Percentiles rank a stretch among this genome's conserved stretches.
Evolutionary conservation across 2,329 filamentous ascomycete genomes (phyloP).

Genomic region (Didymella glomerata): DNA sequence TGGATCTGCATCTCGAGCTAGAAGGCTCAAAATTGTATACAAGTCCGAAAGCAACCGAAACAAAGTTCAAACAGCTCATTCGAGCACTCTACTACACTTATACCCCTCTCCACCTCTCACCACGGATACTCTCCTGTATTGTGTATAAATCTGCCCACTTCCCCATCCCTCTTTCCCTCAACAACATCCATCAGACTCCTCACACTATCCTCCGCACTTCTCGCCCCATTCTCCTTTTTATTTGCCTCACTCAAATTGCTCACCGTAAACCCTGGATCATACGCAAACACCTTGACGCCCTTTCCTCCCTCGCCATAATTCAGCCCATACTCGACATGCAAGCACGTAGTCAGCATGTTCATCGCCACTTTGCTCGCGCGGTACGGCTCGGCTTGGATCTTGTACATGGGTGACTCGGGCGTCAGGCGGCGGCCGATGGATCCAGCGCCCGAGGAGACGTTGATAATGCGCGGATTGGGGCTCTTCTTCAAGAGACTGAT

Average conservation of each 20-base stretch:
- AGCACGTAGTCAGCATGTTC: constrained; percentile 51
- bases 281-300: constrained; percentile 50
- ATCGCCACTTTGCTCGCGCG: constrained; percentile 51
- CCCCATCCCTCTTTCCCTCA: constrained; percentile 50
- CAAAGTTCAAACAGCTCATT: constrained; percentile 2
- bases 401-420: constrained; percentile 38
- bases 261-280: constrained; percentile 51
- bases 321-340: constrained; percentile 23
- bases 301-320: constrained; percentile 2
- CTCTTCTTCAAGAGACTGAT: constrained; percentile 31
- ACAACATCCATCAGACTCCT: constrained; percentile 49
- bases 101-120: constrained; percentile 22
- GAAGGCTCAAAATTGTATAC: neutral
- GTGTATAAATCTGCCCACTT: constrained; percentile 45
- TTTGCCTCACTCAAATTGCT: constrained; percentile 47
- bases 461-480: constrained; percentile 44
- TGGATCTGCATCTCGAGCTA: neutral
- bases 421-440: constrained; percentile 44
- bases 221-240: constrained; percentile 48
- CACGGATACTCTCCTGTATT: constrained; percentile 46
- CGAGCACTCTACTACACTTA: no score
- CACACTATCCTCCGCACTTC: constrained; percentile 45
- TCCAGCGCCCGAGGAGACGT: constrained; percentile 48
- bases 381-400: constrained; percentile 42
- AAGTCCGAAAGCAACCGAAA: neutral